Evolutionary conservation across 768 basidiomycete genomes (phyloP), one percentile per base, ranked within the genome.

Genomic region (Phylloporus sp.): DNA sequence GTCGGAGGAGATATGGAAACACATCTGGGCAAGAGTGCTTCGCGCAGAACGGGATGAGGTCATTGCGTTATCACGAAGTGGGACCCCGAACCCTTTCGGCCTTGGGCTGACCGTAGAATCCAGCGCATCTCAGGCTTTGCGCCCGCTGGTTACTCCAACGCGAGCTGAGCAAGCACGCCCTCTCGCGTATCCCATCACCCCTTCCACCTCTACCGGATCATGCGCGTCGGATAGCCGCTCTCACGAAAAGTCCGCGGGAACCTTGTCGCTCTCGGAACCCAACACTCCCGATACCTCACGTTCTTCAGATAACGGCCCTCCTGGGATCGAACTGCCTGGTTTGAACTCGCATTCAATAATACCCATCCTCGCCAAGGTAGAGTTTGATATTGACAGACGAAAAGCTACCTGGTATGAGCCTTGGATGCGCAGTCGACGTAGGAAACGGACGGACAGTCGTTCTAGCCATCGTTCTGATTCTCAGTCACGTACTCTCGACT

Each of bases 361-460:
- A 47, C 89, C 88, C 5, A 85, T 97, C 50, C 78, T 98, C 26
- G 95, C 93, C 44, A 95, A 95, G 68, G 83, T 98, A 12, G 94
- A 97, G 67, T 97, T 98, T 60, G 92, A 97, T 65, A 86, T 98
- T 59, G 95, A 97, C 68, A 75, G 76, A 34, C 74, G 80, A 47
- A 85, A 77, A 56, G 94, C 92, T 2, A 72, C 73, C 4, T 97
- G 94, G 94, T 94, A 85, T 56, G 85, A 85, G n/a, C 83, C 84
- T 8, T 95, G 91, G 90, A 53, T 84, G 24, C 76, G 82, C 50
- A 88, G 83, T 60, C 72, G 88, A 50, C 76, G 76, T 52, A 71
- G 74, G 42, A 86, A 81, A 65, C 73, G 87, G 23, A 63, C 73
- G 31, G 78, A 76, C 57, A 79, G 77, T 55, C 61, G 70, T 39